phyloP scores from a whole-genome alignment of 2,329 filamentous ascomycete genomes.

The Cytospora piceae region DNA sequence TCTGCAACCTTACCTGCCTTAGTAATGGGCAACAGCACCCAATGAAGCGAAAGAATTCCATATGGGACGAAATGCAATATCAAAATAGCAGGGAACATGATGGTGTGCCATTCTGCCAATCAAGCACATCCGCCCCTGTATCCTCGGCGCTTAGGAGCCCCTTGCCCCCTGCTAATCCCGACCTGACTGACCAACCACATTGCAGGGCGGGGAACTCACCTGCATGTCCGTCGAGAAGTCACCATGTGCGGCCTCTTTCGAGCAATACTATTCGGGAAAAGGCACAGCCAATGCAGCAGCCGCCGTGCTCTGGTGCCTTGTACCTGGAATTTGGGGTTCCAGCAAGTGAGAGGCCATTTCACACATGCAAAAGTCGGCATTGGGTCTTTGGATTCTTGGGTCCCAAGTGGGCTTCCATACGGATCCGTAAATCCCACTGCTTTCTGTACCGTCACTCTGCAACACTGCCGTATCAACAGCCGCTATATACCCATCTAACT shows the following conservation, averaged over 20 bases:
- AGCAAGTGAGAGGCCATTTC: slow-evolving; percentile 50
- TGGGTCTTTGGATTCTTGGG: slow-evolving; percentile 27
- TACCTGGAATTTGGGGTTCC: slow-evolving; percentile 37
- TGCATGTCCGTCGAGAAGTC: slow-evolving; percentile 35
- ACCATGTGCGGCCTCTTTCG: slow-evolving; percentile 33
- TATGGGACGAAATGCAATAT: slow-evolving; percentile 18
- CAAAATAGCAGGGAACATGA: slow-evolving; percentile 17
- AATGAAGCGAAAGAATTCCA: not conserved
- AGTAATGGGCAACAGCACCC: not conserved
- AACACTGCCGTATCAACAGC: slow-evolving; percentile 49
- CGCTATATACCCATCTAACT: slow-evolving; percentile 57
- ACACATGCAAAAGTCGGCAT: slow-evolving; percentile 42
- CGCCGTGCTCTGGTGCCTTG: slow-evolving; percentile 35
- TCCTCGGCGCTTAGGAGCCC: slow-evolving; percentile 32
- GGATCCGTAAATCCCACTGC: slow-evolving; percentile 38
- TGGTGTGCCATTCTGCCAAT: slow-evolving; percentile 28
- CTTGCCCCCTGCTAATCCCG: slow-evolving; percentile 36
- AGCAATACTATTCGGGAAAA: slow-evolving; percentile 43
- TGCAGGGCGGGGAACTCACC: slow-evolving; percentile 32
- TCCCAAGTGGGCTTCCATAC: slow-evolving; percentile 26
- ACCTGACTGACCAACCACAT: slow-evolving; percentile 47
- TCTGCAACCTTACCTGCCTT: not conserved
- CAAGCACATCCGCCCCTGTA: slow-evolving; percentile 7
- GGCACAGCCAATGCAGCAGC: slow-evolving; percentile 44
- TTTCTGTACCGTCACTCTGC: slow-evolving; percentile 40